Conservation (phyloP, 1,284 basidiomycete species). For the Sporisorium scitamineum region DNA sequence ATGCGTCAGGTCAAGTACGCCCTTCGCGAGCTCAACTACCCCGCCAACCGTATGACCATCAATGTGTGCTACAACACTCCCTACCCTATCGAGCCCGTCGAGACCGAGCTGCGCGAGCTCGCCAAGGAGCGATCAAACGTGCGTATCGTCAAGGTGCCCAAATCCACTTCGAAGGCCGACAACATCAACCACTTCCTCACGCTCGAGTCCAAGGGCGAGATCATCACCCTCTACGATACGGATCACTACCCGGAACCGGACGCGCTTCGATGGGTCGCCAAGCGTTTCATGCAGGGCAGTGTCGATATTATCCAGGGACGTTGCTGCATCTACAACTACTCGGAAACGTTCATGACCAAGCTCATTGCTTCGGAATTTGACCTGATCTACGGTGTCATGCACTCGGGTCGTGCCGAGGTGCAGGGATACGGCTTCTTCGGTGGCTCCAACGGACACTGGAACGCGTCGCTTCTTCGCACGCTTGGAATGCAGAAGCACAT, state of each 20-base stretch:
- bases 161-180: conserved; percentile 60
- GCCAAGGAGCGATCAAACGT: conserved; percentile 48
- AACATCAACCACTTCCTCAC: conserved; percentile 63
- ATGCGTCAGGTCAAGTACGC: conserved; percentile 59
- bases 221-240: conserved; percentile 61
- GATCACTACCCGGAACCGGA: conserved; percentile 60
- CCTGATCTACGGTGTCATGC: conserved; percentile 61
- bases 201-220: conserved; percentile 51
- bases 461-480: conserved; percentile 56
- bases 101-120: conserved; percentile 47
- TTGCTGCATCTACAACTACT: conserved; percentile 62
- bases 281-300: conserved; percentile 58
- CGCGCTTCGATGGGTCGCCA: conserved; percentile 59
- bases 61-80: conserved; percentile 65
- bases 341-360: conserved; percentile 49
- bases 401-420: conserved; percentile 58
- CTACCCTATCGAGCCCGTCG: conserved; percentile 53
- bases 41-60: conserved; percentile 52
- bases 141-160: conserved; percentile 57
- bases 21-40: conserved; percentile 58
- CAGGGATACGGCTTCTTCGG: conserved; percentile 63
- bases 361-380: conserved; percentile 63
- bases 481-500: conserved; percentile 60
- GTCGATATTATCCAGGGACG: conserved; percentile 64
- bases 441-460: conserved; percentile 65